Evolutionary conservation across 768 basidiomycete species (phyloP), one percentile per base, ranked within the genome.

Genomic region (Tricholoma hemisulphureum): DNA sequence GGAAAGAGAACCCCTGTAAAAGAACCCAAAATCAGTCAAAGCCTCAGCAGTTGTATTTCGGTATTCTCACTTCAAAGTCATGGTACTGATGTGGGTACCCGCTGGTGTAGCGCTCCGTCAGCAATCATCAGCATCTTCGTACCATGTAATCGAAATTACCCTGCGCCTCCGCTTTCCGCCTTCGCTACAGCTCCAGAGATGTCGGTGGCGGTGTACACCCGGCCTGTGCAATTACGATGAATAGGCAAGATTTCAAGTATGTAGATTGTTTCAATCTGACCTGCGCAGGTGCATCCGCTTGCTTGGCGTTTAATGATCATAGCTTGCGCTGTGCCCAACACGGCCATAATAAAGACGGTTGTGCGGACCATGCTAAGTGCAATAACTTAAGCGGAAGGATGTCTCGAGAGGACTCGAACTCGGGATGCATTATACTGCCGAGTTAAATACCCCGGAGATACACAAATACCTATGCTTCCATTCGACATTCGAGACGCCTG

Each of bases 81-180:
- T 65, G 54, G 48, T 70, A 68, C 37, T 60, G 50, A 35, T 70
- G 70, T 9, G 66, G 69, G 55, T 70, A 71, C 16, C 58, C 63
- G 32, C 69, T 70, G 10, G 37, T 31, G 24, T 28, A 20, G 32
- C 10, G 14, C 41, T 41, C n/a, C 7, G 18, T 21, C 31, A 29
- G 20, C 46, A n/a, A 48, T 18, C 7, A 3, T 48, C n/a, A 9
- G n/a, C 6, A 6, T 11, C 7, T 23, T 28, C 14, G 21, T 24
- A 26, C 9, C 18, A 24, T 45, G 10, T 45, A 32, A 14, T 9
- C 43, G 14, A 29, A 26, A 23, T 59, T 20, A 66, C 69, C 63
- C 53, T 26, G 67, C 64, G 41, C 67, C 69, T 6, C 67, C 69
- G 29, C 24, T 55, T 32, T 63, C 50, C 10, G 63, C 65, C 49